A percentile compares a stretch with the other conserved stretches of the same genome.
These are phyloP conservation scores for Aspergillus kassunensis DNA, from an alignment of 495 filamentous ascomycete species.

Conservation along the genomic window DNA sequence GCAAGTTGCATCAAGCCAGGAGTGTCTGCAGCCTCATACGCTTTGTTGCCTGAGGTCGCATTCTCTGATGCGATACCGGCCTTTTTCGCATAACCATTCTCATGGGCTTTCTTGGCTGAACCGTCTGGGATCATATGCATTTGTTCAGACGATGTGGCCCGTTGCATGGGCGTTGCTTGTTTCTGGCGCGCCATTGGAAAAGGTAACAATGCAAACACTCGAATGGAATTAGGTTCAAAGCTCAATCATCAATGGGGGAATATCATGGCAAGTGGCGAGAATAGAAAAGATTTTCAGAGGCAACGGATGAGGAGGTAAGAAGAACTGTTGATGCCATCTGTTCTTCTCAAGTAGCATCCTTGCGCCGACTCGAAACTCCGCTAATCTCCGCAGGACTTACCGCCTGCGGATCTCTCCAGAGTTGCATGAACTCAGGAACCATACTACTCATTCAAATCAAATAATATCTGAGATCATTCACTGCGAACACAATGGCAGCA, in stretches of 20 bases:
- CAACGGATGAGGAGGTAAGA: too few relatives aligned
- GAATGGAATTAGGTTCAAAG: too few relatives aligned
- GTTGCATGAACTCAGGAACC: neutral
- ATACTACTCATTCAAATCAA: neutral
- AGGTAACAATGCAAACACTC: too few relatives aligned
- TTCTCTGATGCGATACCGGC: constrained; percentile 36
- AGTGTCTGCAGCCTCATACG: constrained; percentile 32
- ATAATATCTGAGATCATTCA: too few relatives aligned
- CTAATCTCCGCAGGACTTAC: constrained; percentile 13
- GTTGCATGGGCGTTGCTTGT: constrained; percentile 61
- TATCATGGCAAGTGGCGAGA: too few relatives aligned
- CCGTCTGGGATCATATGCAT: constrained; percentile 37
- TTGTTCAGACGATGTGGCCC: constrained; percentile 62
- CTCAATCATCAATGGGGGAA: too few relatives aligned
- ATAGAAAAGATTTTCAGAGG: too few relatives aligned
- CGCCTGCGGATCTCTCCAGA: neutral
- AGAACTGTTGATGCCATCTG: constrained; percentile 34
- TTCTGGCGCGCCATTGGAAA: constrained; percentile 66
- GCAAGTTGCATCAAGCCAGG: constrained; percentile 66
- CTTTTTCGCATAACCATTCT: constrained; percentile 23
- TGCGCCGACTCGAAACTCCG: constrained; percentile 15
- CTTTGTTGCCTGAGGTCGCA: constrained; percentile 25
- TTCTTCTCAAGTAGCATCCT: constrained; percentile 24
- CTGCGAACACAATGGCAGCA: too few relatives aligned
- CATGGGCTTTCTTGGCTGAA: constrained; percentile 17